These are phyloP conservation scores for Nepenthes alata DNA, from an alignment of 179 eudicot species.

Conservation along the genomic window DNA sequence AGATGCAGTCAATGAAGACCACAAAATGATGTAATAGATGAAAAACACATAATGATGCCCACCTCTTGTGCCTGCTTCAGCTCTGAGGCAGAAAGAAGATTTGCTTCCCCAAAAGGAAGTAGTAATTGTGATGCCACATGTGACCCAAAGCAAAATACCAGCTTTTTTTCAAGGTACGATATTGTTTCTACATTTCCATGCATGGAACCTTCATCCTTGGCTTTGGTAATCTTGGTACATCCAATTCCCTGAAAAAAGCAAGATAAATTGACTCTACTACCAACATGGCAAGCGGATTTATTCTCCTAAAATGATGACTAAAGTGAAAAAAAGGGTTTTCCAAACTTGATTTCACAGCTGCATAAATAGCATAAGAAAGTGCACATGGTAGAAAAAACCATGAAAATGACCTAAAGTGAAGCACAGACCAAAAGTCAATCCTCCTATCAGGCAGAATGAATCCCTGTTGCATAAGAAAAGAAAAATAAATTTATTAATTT, in stretches of 20 bases:
- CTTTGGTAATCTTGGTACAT: slow-evolving; percentile 72
- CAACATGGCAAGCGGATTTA: neutral
- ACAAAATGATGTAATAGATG: neutral
- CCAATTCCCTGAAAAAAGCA: slow-evolving; percentile 67
- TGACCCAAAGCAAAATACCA: slow-evolving; percentile 89
- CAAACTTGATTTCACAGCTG: no score
- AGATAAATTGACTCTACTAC: neutral
- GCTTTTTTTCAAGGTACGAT: slow-evolving; percentile 78
- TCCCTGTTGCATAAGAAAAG: neutral
- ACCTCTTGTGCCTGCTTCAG: slow-evolving; percentile 92
- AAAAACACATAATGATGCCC: neutral
- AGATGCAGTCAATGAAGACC: no score
- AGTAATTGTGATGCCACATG: slow-evolving; percentile 68
- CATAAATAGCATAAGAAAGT: no score
- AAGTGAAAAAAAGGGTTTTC: no score
- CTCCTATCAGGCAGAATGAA: no score
- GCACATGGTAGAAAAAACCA: no score
- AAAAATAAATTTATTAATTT: no score
- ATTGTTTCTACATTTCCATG: slow-evolving; percentile 77
- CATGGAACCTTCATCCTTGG: slow-evolving; percentile 48
- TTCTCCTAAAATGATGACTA: neutral
- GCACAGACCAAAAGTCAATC: no score
- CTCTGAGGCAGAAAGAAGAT: slow-evolving; percentile 61
- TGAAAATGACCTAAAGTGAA: no score
- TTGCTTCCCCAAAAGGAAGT: slow-evolving; percentile 92